Evolutionary conservation across 495 filamentous ascomycete species (phyloP), one percentile per base, ranked within the genome.

Genomic region (Neurospora tetrasperma): DNA sequence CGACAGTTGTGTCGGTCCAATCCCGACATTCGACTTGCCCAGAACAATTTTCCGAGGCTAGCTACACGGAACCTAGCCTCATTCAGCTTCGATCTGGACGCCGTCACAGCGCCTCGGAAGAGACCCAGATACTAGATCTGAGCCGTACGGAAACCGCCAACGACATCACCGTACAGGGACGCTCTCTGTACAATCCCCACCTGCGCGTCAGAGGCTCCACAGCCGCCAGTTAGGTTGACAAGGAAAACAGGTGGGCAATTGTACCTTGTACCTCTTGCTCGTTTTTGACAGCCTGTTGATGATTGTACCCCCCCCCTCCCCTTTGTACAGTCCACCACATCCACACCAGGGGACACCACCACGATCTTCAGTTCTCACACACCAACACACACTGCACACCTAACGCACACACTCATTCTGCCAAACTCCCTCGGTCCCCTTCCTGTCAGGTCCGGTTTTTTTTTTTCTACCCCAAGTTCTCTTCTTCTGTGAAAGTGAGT

Each of bases 131-230:
- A 62, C 23, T 14, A 62, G 12, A 31, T 35, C 54, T 35, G 46
- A 35, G 54, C 54, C 14, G 54, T 62, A 31, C 70, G 41, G 44
- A 59, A 31, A 59, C 70, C 6, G 54, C 7, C 43, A 9, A 71
- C 70, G 70, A 71, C 70, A 71, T 71, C 70, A 71, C 70, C 44
- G 27, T 71, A 68, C 70, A 68, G 70, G 42, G 70, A 46, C 48
- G 4, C 46, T 31, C 23, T 35, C n/a, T 23, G 14, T 18, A 66
- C 54, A 7, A 66, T 66, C 71, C 46, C 71, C 71, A 72, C 71
- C 71, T 41, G 27, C 71, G 71, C 71, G 71, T 72, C 71, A 70
- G 71, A 59, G 40, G 27, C 59, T 38, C 70, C 70, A 71, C 70
- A 66, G 62, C 66, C 46, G 42, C 42, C 72, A 39, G 31, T 23